Percentiles rank a stretch among this genome's conserved stretches.
These are phyloP conservation scores for Aspergillus indologenus DNA, from an alignment of 495 filamentous ascomycete species.

Conservation along the genomic window DNA sequence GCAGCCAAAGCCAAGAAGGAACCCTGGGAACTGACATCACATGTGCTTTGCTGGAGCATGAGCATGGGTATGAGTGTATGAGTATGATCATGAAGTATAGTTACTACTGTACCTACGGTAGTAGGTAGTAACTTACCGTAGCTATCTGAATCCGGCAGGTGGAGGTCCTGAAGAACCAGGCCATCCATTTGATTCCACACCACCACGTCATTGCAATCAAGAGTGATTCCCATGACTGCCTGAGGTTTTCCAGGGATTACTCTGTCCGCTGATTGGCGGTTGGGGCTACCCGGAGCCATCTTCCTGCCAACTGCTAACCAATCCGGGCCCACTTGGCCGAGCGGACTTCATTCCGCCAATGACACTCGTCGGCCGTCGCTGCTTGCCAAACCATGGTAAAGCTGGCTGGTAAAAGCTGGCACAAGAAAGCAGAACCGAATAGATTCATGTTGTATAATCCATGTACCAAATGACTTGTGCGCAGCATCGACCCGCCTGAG, in stretches of 20 bases:
- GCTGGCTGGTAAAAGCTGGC: too few relatives aligned
- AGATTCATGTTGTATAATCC: too few relatives aligned
- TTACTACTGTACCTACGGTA: too few relatives aligned
- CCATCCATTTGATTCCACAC: background rate
- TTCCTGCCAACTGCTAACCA: background rate
- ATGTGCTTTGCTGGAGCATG: background rate
- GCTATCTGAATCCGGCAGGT: background rate
- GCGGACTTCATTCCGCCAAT: background rate
- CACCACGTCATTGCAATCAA: background rate
- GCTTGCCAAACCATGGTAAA: background rate
- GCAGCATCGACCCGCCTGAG: too few relatives aligned
- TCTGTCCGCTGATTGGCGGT: background rate
- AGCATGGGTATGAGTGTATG: too few relatives aligned
- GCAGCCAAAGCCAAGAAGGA: background rate
- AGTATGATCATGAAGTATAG: too few relatives aligned
- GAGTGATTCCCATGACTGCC: too few relatives aligned
- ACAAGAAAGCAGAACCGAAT: too few relatives aligned
- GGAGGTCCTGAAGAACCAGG: background rate
- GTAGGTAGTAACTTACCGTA: too few relatives aligned
- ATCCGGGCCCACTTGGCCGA: background rate
- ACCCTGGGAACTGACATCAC: background rate
- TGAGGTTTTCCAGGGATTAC: background rate
- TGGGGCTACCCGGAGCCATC: background rate
- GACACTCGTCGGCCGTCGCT: background rate
- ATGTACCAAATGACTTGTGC: too few relatives aligned